phyloP scores from a whole-genome alignment of 768 basidiomycete species.

The Mycena rebaudengoi region DNA sequence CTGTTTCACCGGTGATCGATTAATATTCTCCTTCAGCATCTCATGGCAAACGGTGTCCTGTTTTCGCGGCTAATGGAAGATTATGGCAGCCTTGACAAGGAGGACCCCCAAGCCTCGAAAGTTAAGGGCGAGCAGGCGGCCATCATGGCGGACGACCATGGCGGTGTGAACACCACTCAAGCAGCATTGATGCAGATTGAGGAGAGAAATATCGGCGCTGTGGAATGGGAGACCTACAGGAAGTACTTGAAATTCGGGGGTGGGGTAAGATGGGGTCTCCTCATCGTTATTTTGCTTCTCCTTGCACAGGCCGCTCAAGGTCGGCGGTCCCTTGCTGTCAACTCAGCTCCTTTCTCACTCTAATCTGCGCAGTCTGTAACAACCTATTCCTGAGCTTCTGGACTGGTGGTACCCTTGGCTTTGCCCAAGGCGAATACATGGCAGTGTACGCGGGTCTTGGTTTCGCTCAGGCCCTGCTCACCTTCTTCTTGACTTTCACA shows the following conservation, averaged over 20 bases:
- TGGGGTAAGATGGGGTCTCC: constrained; percentile 55
- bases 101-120: constrained; percentile 42
- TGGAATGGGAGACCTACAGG: constrained; percentile 56
- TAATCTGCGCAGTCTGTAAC: constrained; percentile 56
- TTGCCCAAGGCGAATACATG: constrained; percentile 75
- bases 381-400: constrained; percentile 80
- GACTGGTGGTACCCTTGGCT: constrained; percentile 67
- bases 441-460: constrained; percentile 61
- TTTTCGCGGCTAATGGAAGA: constrained; percentile 65
- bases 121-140: constrained; percentile 10
- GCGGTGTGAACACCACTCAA: constrained; percentile 29
- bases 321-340: constrained; percentile 25
- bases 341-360: background rate
- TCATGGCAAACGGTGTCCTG: constrained; percentile 51
- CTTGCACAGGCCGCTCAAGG: constrained; percentile 61
- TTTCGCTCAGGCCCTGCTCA: constrained; percentile 57
- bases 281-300: constrained; percentile 53
- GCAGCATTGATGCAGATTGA: constrained; percentile 60
- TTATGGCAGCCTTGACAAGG: constrained; percentile 53
- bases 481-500: constrained; percentile 56
- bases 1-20: background rate
- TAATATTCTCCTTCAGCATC: constrained; percentile 41
- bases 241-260: constrained; percentile 59
- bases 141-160: background rate
- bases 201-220: constrained; percentile 64